Base-by-base conservation (phyloP, 148 eudicot species). In the Fagopyrum homotropicum region DNA sequence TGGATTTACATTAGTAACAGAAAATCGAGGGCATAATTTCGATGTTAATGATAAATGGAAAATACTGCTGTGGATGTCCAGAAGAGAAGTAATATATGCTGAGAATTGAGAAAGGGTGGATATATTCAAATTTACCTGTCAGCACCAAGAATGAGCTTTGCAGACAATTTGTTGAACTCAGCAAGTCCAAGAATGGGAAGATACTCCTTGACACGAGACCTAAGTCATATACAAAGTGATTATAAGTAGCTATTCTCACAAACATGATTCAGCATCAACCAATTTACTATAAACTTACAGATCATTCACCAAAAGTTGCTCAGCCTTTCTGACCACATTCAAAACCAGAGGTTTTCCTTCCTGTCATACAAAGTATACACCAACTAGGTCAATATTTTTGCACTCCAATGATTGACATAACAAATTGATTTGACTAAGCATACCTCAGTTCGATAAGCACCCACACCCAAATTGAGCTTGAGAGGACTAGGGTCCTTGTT, bases 331-430 rank as follows among this genome's bases (percentile, higher is more conserved):
- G 9, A 94, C 97, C 44, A 92, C 97, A 85, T 87, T 90, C 71
- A 94, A 76, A 76, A 92, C 97, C 73, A 94, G 88, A 63, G 97
- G 98, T 73, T 94, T 94, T 59, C 98, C 98, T 89, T 94, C 98
- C 98, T 94, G 83, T 85, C 73, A 79, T 66, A 40, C 47, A 9
- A 66, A 66, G 69, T 8, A 40, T 66, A 66, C 6, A 22, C 47
- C 45, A 35, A 66, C n/a, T 43, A 43, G 71, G 46, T 66, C 46
- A 66, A 12, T 12, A 66, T 66, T 66, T 40, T 17, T 40, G 47
- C 71, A 66, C 71, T 29, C 11, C 69, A 29, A 29, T 10, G 17
- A 14, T 15, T 40, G 17, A 43, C 26, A 11, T 30, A 16, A 40
- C 43, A 9, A 66, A 40, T 15, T 40, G 26, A 22, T 22, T 22